phyloP scores from a whole-genome alignment of 2,329 filamentous ascomycete species.

The Trichothecium sympodiale region DNA sequence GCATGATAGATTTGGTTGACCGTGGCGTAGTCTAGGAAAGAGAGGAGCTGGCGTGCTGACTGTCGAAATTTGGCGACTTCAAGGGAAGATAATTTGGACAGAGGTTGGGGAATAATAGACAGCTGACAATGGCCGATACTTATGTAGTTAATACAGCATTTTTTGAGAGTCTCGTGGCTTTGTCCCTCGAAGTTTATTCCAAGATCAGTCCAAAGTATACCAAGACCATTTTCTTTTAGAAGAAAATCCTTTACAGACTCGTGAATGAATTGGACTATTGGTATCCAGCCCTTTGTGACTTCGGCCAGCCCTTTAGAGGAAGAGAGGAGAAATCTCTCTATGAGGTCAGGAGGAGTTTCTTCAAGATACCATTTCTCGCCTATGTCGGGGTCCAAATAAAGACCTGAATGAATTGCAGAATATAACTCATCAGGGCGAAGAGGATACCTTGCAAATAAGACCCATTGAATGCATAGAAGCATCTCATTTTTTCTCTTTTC shows the following conservation, averaged over 20 bases:
- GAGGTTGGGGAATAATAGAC: too few relatives aligned
- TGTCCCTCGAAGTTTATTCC: constrained; percentile 12
- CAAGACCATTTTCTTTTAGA: constrained; percentile 19
- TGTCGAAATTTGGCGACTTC: too few relatives aligned
- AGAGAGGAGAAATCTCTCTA: constrained; percentile 17
- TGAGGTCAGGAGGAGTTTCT: not conserved
- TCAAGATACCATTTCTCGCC: too few relatives aligned
- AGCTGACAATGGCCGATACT: not conserved
- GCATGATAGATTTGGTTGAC: not conserved
- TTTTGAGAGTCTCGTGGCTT: constrained; percentile 32
- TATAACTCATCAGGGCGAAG: constrained; percentile 25
- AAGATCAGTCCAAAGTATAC: constrained; percentile 19
- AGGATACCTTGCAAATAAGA: constrained; percentile 27
- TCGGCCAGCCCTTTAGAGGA: constrained; percentile 33
- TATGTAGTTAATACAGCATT: constrained; percentile 31
- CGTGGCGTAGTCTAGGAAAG: not conserved
- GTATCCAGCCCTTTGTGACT: constrained; percentile 13
- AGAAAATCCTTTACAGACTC: constrained; percentile 35
- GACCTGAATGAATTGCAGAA: constrained; percentile 1
- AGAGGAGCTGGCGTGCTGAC: not conserved
- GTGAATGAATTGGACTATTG: constrained; percentile 32
- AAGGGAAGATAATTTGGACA: too few relatives aligned
- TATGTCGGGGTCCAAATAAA: not conserved
- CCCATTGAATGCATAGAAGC: constrained; percentile 28
- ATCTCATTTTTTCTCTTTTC: constrained; percentile 21